These are phyloP conservation scores for Pichia sorboxylosa DNA, from an alignment of 1,139 yeast species.

Conservation along the genomic window DNA sequence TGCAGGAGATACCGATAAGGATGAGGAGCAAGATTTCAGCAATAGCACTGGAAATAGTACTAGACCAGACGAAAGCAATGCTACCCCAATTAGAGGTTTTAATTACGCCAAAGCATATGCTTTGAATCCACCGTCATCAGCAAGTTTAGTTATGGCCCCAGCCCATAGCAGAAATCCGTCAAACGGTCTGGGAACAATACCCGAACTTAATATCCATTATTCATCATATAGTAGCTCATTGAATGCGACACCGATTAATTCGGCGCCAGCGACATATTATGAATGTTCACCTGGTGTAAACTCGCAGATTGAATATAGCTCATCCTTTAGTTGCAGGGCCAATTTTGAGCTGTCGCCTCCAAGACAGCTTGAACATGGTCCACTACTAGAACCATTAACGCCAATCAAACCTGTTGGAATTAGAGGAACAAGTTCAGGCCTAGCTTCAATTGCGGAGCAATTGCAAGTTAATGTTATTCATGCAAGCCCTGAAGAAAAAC, in stretches of 20 bases:
- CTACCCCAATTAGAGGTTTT: no score
- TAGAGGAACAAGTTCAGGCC: background rate
- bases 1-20: conserved; percentile 1
- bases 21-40: background rate
- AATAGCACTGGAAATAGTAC: background rate
- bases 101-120: no score
- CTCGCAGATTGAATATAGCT: conserved; percentile 22
- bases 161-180: no score
- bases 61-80: no score
- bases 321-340: conserved; percentile 57
- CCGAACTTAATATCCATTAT: conserved; percentile 30
- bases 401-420: conserved; percentile 22
- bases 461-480: no score
- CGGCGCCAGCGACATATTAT: conserved; percentile 4
- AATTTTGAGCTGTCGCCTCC: conserved; percentile 54
- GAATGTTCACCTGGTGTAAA: conserved; percentile 2
- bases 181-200: conserved; percentile 21
- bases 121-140: no score
- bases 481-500: no score
- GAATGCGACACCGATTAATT: background rate
- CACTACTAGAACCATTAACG: conserved; percentile 35
- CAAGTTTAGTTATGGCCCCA: no score
- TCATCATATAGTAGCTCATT: conserved; percentile 18
- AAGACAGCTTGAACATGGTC: conserved; percentile 38
- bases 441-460: conserved; percentile 11